Base-by-base conservation (phyloP, 371 early-diverging fungal genomes). In the Syncephalis plumigaleata region DNA sequence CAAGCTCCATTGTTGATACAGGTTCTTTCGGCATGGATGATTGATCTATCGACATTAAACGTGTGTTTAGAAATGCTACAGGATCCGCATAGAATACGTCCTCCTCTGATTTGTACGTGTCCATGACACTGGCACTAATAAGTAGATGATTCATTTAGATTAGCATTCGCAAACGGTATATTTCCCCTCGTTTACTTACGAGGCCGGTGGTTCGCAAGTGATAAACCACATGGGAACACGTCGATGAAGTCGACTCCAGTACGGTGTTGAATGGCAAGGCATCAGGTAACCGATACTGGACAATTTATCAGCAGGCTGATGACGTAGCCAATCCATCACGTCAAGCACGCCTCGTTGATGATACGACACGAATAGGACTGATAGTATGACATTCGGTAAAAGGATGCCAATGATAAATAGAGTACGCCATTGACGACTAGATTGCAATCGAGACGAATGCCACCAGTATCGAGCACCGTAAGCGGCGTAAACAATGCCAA, bases 211-310 rank as follows among this genome's bases (percentile, higher is more conserved):
- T 25, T 90, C 87, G 57, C 94, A 95, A 3, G 87, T 81, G 37
- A 95, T 57, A 46, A 87, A 87, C 72, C 85, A 77, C 78, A 87
- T 77, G 3, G 70, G 56, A 9, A 81, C 36, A 22, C 70, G 51
- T 20, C 44, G 48, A 50, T 91, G 91, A 1, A 91, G 21, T 46
- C 79, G 62, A 23, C 83, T 77, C 42, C 84, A 77, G 67, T 73
- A 88, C 3, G 94, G 96, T 0, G 94, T 91, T 1, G 91, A 91
- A 58, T 95, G 94, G 49, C 96, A 95, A 1, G 96, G 94, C 90
- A 89, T 93, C 31, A 91, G 51, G 48, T 90, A 81, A 0, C 79
- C 67, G 1, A 84, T 61, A 18, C 64, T 49, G 4, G 13, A 15
- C 8, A 17, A 5, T 15, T 53, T 61, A 0, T 23, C 38, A 1